These are phyloP conservation scores for Colletotrichum sp. DNA, from an alignment of 2,329 filamentous ascomycete species.

Conservation along the genomic window DNA sequence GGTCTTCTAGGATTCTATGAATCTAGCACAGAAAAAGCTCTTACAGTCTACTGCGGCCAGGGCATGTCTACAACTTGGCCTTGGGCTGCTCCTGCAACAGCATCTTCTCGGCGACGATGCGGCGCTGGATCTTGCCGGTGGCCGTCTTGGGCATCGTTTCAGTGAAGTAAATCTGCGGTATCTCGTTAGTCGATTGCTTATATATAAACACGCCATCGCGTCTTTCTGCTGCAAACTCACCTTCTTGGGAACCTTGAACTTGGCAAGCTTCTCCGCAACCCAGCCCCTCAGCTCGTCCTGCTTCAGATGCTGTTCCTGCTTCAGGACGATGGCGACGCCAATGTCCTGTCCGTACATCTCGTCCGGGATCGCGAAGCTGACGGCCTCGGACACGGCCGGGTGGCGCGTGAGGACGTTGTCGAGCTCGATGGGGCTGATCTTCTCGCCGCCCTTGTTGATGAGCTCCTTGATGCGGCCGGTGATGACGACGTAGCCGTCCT, in stretches of 20 bases:
- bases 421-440: conserved; percentile 87
- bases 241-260: conserved; percentile 87
- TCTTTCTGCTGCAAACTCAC: conserved; percentile 44
- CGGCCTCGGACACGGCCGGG: conserved; percentile 76
- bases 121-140: conserved; percentile 87
- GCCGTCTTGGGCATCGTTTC: conserved; percentile 88
- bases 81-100: conserved; percentile 67
- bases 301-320: conserved; percentile 61
- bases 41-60: background rate
- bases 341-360: conserved; percentile 86
- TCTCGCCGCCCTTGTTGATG: conserved; percentile 90
- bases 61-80: conserved; percentile 54
- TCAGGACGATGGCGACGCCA: conserved; percentile 77
- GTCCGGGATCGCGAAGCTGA: conserved; percentile 83
- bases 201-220: background rate
- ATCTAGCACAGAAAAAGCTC: background rate
- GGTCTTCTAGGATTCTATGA: background rate
- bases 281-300: conserved; percentile 70
- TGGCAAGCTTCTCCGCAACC: conserved; percentile 73
- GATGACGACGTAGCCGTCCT: conserved; percentile 83
- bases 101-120: conserved; percentile 88
- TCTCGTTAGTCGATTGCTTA: background rate
- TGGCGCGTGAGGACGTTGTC: conserved; percentile 83
- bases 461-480: conserved; percentile 94
- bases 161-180: conserved; percentile 77